These are phyloP conservation scores for Suhomyces anneliseae DNA, from an alignment of 1,139 yeast genomes.

Conservation along the genomic window DNA sequence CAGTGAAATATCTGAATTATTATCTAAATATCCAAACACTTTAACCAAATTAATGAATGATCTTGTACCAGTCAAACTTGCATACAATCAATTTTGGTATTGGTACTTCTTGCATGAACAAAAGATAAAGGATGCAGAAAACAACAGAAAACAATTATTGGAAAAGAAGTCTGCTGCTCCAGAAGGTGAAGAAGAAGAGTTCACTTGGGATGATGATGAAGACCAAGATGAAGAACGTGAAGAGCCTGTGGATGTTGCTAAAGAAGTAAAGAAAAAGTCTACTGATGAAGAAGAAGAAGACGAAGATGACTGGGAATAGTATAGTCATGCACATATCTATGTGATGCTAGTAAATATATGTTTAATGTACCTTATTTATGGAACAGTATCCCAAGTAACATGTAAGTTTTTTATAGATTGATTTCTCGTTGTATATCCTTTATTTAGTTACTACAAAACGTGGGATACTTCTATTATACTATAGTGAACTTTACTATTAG, in stretches of 20 bases:
- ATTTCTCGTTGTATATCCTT: too few species aligned
- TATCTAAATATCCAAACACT: slow-evolving; percentile 49
- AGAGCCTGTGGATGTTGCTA: slow-evolving; percentile 11
- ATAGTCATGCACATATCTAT: not conserved
- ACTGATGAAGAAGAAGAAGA: slow-evolving; percentile 8
- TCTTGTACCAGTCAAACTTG: slow-evolving; percentile 64
- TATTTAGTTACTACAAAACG: too few species aligned
- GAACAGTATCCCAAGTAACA: too few species aligned
- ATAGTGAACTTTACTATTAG: too few species aligned
- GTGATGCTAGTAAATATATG: not conserved
- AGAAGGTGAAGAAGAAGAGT: slow-evolving; percentile 46
- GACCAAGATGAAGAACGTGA: slow-evolving; percentile 55
- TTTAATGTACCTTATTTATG: not conserved
- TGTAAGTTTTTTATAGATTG: too few species aligned
- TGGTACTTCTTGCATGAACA: slow-evolving; percentile 62
- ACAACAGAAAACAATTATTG: slow-evolving; percentile 62
- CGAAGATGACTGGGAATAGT: slow-evolving; percentile 10
- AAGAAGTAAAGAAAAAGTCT: slow-evolving; percentile 6
- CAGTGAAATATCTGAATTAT: slow-evolving; percentile 48
- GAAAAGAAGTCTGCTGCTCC: slow-evolving; percentile 25
- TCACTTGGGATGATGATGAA: slow-evolving; percentile 63
- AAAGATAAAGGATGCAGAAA: slow-evolving; percentile 62
- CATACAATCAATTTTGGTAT: slow-evolving; percentile 71
- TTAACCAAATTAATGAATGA: slow-evolving; percentile 59
- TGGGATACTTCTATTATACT: too few species aligned